Base-by-base conservation (phyloP, 805 yeast species). In the Ogataea salicorniae region DNA sequence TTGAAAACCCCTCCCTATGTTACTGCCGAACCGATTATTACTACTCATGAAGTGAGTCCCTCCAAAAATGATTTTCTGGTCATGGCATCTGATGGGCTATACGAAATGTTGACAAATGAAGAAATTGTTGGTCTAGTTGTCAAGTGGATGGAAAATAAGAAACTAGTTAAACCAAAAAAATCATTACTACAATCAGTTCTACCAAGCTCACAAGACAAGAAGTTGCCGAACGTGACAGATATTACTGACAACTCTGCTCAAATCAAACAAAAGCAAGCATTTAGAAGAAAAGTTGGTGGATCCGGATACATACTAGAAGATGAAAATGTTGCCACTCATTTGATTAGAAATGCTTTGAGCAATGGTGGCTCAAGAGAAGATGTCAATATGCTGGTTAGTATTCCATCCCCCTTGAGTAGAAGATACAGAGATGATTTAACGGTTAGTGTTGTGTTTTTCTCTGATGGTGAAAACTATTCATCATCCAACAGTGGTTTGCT, bases 401-500 rank as follows among this genome's bases (percentile, higher is more conserved):
- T 94, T 45, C 98, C 98, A 17, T 79, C 90, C 16, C 97, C 98
- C 2, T 77, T 86, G 56, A 85, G 96, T 18, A 81, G 99, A 68
- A 77, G 89, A 40, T 92, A 91, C 68, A 81, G 99, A 65, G 99
- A 94, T 69, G 99, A 94, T 66, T 74, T 94, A 62, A 91, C 98
- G 0, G 97, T 91, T 5, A 89, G 97, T 3, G 99, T 94, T 22
- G 88, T 92, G 2, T 94, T 94, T 67, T 94, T 94, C 63, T 50
- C 58, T 11, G 63, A 63, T 42, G 96, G 95, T 13, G 79, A 79
- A 22, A 74, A 73, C 42, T 62, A 66, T 7, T 59, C 62, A n/a
- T 69, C 71, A 15, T 64, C 71, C 52, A 74, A 72, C 33, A 58
- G 57, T 20, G 84, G 84, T 2, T 69, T 69, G 54, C 63, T 81